These are phyloP conservation scores for Amanita pseudoporphyria DNA, from an alignment of 768 basidiomycete genomes.

Conservation along the genomic window DNA sequence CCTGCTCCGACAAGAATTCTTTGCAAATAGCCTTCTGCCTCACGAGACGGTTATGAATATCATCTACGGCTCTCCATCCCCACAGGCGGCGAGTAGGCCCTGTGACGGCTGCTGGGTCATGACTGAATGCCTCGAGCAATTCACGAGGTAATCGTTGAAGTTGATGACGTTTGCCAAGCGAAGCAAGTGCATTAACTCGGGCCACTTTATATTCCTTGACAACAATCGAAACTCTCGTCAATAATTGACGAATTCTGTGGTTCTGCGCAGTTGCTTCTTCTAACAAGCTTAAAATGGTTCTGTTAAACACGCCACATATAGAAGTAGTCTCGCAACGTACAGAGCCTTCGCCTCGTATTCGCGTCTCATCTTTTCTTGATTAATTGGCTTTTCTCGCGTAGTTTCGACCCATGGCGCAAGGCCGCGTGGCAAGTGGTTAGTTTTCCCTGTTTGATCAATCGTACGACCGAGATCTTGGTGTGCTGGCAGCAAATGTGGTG, in stretches of 20 bases:
- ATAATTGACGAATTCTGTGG: conserved; percentile 54
- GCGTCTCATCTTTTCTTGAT: conserved; percentile 23
- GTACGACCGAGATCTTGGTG: neutral
- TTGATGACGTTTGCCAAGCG: conserved; percentile 36
- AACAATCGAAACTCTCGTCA: conserved; percentile 53
- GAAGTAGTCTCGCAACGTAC: conserved; percentile 25
- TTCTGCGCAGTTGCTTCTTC: conserved; percentile 54
- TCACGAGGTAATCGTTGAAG: conserved; percentile 43
- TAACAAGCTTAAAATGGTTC: conserved; percentile 36
- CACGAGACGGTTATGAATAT: conserved; percentile 53
- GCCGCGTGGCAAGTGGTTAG: neutral
- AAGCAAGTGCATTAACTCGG: conserved; percentile 39
- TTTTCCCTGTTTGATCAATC: neutral
- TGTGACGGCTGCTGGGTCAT: conserved; percentile 71
- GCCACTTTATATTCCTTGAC: conserved; percentile 59
- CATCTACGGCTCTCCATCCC: conserved; percentile 70
- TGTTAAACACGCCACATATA: conserved; percentile 5
- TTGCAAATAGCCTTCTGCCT: conserved; percentile 49
- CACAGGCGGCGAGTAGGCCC: conserved; percentile 48
- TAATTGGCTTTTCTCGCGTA: conserved; percentile 1
- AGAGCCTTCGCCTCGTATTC: conserved; percentile 53
- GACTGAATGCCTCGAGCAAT: conserved; percentile 63
- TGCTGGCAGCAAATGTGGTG: neutral
- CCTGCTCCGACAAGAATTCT: conserved; percentile 30
- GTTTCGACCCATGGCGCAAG: conserved; percentile 6